Base-by-base conservation (phyloP, 2,329 filamentous ascomycete species). In the Ophiostoma australiae region DNA sequence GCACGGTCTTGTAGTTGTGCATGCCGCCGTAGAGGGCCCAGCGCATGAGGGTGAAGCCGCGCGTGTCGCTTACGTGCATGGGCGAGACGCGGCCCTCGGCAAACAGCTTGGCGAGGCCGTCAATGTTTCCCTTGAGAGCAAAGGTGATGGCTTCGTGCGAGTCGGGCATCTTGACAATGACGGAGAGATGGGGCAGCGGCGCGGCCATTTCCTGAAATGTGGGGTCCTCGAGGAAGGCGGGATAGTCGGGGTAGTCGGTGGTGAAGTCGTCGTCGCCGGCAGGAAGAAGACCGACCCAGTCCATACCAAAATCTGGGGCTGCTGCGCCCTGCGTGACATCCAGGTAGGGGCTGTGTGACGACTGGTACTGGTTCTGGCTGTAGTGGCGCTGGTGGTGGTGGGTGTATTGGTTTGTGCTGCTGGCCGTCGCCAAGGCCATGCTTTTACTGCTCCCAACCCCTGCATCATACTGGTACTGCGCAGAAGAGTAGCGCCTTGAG, bases 1-100 rank as follows among this genome's bases (percentile, higher is more conserved):
- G 33, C 17, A 66, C 63, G 0, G 35, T 66, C 20, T 37, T 39
- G 35, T 66, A 66, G 35, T 66, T 66, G 63, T 66, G 63, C 63
- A 66, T 66, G 33, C 63, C 63, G 17, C 63, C 63, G 5, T 66
- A 66, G 4, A 66, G 63, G 1, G 63, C 63, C 63, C 63, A 66
- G 33, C 63, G 63, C 63, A 37, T 37, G 17, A 66, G 63, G 31
- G 63, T 37, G 31, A 66, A 66, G 33, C 63, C 33, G 63, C 63
- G 63, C 35, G 63, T 66, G 33, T 66, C 15, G 33, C 63, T 66
- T 6, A 39, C 35, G 63, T 39, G 33, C 33, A 37, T 66, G 33
- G 63, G 63, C 15, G 33, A 37, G 4, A 39, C 35, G 15, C 63
- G 63, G 6, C 63, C 63, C 10, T 39, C 13, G 3, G 63, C 17